These are phyloP conservation scores for Cenchrus purpureus DNA, from an alignment of 176 grass and related monocot species.

Conservation along the genomic window DNA sequence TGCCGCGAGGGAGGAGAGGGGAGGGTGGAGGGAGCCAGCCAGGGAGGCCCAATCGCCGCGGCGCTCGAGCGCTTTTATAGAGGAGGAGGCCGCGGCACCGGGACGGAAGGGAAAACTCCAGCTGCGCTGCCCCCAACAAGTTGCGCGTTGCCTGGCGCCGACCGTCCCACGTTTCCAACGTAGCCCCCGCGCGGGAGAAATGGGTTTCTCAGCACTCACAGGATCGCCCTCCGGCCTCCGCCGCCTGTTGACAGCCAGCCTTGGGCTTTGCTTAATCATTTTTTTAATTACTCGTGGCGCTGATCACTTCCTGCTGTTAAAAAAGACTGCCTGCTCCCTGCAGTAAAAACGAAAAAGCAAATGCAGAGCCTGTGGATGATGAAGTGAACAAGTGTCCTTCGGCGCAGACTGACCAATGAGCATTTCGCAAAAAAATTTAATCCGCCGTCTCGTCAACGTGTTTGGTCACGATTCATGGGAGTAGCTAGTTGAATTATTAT, in stretches of 20 bases:
- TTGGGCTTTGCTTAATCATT: background rate
- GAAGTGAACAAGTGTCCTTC: background rate
- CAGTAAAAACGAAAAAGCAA: no score
- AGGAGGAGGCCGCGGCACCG: background rate
- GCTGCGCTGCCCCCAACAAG: no score
- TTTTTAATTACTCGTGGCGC: background rate
- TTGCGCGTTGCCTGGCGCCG: background rate
- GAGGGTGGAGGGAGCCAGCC: no score
- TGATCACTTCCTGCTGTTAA: background rate
- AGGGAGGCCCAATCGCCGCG: background rate
- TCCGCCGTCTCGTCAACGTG: no score
- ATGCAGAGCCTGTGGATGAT: background rate
- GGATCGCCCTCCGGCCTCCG: background rate
- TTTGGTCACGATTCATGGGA: background rate
- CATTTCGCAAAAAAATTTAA: background rate
- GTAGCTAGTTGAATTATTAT: no score
- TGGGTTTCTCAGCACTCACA: background rate
- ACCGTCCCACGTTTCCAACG: background rate
- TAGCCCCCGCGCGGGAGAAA: background rate
- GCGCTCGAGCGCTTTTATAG: slow-evolving; percentile 47
- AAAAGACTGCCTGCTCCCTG: background rate
- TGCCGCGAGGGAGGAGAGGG: background rate
- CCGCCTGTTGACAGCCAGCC: background rate
- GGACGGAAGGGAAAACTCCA: no score
- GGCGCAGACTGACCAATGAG: background rate